Base-by-base conservation (phyloP, 306 rosid species). In the Pyrus bretschneideri region DNA sequence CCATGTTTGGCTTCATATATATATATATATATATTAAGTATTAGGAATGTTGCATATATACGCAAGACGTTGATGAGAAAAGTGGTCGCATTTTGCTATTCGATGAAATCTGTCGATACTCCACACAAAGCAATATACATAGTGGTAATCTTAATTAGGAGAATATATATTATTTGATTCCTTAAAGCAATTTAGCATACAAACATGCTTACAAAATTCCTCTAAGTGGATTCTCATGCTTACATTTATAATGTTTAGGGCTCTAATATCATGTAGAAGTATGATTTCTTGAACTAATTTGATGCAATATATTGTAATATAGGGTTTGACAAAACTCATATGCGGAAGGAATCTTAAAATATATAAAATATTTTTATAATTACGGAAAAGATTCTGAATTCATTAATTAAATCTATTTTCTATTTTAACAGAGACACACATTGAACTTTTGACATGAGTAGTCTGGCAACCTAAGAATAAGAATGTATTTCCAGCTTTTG, bases 151-250 rank as follows among this genome's bases (percentile, higher is more conserved):
- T 76, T 54, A 55, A 14, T 17, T n/a, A 35, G 45, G 59, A 59
- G 72, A 81, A 75, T 73, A 60, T 60, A 60, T 60, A 25, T 84
- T 75, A 73, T 79, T 79, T 71, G 82, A 84, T 84, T 86, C 88
- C 87, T 67, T 71, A 30, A 81, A 71, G 64, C 86, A 76, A 80
- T 74, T 73, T 29, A 58, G 60, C 60, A 64, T 31, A 66, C 67
- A 78, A 71, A 80, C 81, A 73, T 85, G 86, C 85, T 80, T 70
- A 52, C 76, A 64, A 76, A 65, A 77, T 78, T 45, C 71, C 45
- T 57, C 52, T 46, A 17, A 25, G 25, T 19, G 31, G 27, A 23
- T 66, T 72, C 25, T 66, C 64, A 33, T 21, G 52, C 23, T 46
- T 17, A 21, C 38, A 4, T 8, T 61, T 25, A 35, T 61, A 10